A percentile compares a stretch with the other conserved stretches of the same genome.
Conservation (phyloP, 208 protist species). For the Crithidia thermophila region DNA sequence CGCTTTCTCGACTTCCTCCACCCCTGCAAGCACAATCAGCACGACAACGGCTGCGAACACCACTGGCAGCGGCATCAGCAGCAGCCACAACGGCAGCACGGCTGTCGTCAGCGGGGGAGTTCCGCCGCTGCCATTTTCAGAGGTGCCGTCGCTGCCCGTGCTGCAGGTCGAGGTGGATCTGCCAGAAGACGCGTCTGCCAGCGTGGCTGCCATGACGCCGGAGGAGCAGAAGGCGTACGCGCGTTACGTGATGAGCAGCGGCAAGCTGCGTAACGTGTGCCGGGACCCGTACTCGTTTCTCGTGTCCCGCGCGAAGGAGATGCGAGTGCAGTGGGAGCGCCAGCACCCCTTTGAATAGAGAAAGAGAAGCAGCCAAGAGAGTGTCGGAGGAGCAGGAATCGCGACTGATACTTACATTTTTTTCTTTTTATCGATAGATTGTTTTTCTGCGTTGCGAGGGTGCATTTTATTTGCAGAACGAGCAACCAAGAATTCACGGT, state of each 20-base stretch:
- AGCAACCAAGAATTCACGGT: too few relatives aligned
- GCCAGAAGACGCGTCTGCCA: constrained; percentile 5
- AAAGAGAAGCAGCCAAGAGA: too few relatives aligned
- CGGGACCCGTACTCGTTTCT: constrained; percentile 75
- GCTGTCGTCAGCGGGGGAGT: constrained; percentile 12
- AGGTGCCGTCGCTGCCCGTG: constrained; percentile 29
- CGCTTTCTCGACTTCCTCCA: not conserved
- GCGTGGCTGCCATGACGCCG: constrained; percentile 22
- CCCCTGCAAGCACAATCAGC: too few relatives aligned
- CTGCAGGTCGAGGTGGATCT: constrained; percentile 18
- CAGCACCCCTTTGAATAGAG: constrained; percentile 31
- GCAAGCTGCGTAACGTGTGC: constrained; percentile 79
- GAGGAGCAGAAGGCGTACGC: constrained; percentile 58
- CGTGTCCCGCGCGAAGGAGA: constrained; percentile 40
- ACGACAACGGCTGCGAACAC: too few relatives aligned
- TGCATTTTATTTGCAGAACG: too few relatives aligned
- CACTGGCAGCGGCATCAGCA: too few relatives aligned
- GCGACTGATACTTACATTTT: too few relatives aligned
- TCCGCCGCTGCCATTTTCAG: constrained; percentile 7
- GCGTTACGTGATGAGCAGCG: constrained; percentile 76
- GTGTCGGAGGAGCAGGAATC: too few relatives aligned
- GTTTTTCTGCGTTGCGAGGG: too few relatives aligned
- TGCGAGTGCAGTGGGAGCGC: constrained; percentile 37
- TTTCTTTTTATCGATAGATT: too few relatives aligned
- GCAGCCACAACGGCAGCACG: not conserved